Conservation (phyloP, 1,139 yeast species). For the Pichia cactophila region DNA sequence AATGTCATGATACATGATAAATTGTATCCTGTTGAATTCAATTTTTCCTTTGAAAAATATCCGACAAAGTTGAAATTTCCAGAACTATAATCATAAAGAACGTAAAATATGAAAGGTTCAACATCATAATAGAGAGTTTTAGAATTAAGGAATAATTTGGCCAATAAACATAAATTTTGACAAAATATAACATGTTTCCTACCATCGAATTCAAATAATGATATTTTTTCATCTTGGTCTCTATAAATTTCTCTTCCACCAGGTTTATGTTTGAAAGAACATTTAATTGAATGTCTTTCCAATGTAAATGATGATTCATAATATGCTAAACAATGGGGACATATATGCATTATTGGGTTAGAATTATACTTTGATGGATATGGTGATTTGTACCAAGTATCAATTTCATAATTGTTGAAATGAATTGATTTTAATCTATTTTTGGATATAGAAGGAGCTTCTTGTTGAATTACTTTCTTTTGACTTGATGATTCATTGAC, state of each 20-base stretch:
- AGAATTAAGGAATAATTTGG: constrained; percentile 82
- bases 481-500: constrained; percentile 25
- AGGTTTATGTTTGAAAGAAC: constrained; percentile 60
- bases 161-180: constrained; percentile 80
- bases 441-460: constrained; percentile 16
- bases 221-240: constrained; percentile 37
- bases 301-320: constrained; percentile 64
- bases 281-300: constrained; percentile 65
- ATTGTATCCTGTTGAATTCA: constrained; percentile 67
- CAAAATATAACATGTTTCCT: constrained; percentile 75
- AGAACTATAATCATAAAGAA: constrained; percentile 41
- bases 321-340: constrained; percentile 82
- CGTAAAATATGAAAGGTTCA: constrained; percentile 87
- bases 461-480: constrained; percentile 13
- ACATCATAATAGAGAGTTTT: constrained; percentile 91
- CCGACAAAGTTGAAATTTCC: constrained; percentile 74
- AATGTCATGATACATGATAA: constrained; percentile 85
- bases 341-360: constrained; percentile 57
- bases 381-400: constrained; percentile 91
- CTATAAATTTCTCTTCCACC: constrained; percentile 91
- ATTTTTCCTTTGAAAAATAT: constrained; percentile 85
- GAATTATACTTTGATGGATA: constrained; percentile 82
- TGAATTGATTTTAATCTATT: constrained; percentile 39
- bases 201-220: constrained; percentile 92
- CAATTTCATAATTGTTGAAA: constrained; percentile 65